Evolutionary conservation across 1,139 yeast species (phyloP).

Genomic region (Saccharomyces hybrid): DNA sequence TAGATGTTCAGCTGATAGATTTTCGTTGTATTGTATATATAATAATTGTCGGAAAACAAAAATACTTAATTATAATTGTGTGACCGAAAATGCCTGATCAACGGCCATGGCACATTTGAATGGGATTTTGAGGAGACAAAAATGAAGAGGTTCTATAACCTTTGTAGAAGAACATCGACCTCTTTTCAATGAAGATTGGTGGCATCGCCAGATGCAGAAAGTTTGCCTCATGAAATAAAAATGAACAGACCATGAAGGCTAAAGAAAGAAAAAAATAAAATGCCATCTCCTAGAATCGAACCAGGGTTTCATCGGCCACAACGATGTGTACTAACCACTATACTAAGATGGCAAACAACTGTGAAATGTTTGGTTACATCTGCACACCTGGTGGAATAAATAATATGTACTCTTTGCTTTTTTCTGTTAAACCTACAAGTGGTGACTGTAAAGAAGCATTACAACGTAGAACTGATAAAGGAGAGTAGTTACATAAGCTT

Average conservation of each 20-base stretch:
- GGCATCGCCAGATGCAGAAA: not conserved
- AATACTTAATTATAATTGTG: too few relatives aligned
- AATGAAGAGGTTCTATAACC: not conserved
- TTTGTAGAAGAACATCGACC: not conserved
- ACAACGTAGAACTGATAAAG: too few relatives aligned
- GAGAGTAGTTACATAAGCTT: too few relatives aligned
- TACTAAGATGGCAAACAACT: conserved; percentile 29
- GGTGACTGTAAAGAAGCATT: too few relatives aligned
- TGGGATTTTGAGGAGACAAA: not conserved
- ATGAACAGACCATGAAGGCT: not conserved
- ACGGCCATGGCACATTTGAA: not conserved
- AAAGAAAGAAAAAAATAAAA: conserved; percentile 4
- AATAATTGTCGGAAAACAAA: not conserved
- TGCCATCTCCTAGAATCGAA: conserved; percentile 22
- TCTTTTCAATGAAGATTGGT: not conserved
- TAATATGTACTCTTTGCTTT: too few relatives aligned
- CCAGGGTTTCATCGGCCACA: conserved; percentile 30
- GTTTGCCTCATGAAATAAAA: not conserved
- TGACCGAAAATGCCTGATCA: not conserved
- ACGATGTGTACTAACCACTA: conserved; percentile 39
- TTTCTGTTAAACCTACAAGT: too few relatives aligned
- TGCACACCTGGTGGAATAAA: too few relatives aligned
- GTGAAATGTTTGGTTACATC: too few relatives aligned
- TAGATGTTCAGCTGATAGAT: not conserved
- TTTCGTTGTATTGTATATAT: not conserved